phyloP scores from a whole-genome alignment of 306 rosid genomes.

The Inga leiocalycina region DNA sequence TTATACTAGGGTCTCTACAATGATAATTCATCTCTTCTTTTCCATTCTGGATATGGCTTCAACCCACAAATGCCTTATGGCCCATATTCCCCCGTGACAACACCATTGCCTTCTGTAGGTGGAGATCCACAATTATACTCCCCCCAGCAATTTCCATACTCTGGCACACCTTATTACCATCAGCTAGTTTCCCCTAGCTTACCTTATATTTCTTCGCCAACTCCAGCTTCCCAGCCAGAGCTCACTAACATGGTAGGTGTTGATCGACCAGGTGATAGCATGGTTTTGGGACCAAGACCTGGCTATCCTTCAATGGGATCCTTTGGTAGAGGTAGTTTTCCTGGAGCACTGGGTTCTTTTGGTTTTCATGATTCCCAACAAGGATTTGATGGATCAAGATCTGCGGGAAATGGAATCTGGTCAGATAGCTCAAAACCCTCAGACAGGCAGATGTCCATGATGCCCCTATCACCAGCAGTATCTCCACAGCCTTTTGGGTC shows the following conservation, averaged over 20 bases:
- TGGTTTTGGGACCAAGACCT: constrained; percentile 80
- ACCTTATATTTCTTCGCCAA: constrained; percentile 69
- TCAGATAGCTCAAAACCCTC: constrained; percentile 75
- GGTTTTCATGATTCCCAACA: constrained; percentile 79
- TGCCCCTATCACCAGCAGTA: constrained; percentile 69
- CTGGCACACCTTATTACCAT: constrained; percentile 76
- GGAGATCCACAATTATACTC: constrained; percentile 80
- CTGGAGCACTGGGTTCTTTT: constrained; percentile 59
- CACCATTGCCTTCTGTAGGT: constrained; percentile 81
- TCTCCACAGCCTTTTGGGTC: constrained; percentile 81
- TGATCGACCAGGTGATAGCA: constrained; percentile 77
- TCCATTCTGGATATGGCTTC: constrained; percentile 90
- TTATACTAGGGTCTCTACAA: constrained; percentile 72
- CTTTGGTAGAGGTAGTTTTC: constrained; percentile 75
- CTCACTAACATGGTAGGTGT: constrained; percentile 63
- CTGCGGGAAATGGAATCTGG: constrained; percentile 78
- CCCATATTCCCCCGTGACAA: constrained; percentile 84
- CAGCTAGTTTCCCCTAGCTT: constrained; percentile 70
- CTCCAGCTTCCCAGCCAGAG: constrained; percentile 77
- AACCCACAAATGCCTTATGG: constrained; percentile 87
- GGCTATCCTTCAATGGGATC: constrained; percentile 71
- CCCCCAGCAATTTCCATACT: constrained; percentile 74
- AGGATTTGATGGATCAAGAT: constrained; percentile 72
- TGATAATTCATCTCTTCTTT: constrained; percentile 78
- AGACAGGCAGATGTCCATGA: constrained; percentile 70